Base-by-base conservation (phyloP, 164 flowering plant species). In the Umbilicus rupestris region DNA sequence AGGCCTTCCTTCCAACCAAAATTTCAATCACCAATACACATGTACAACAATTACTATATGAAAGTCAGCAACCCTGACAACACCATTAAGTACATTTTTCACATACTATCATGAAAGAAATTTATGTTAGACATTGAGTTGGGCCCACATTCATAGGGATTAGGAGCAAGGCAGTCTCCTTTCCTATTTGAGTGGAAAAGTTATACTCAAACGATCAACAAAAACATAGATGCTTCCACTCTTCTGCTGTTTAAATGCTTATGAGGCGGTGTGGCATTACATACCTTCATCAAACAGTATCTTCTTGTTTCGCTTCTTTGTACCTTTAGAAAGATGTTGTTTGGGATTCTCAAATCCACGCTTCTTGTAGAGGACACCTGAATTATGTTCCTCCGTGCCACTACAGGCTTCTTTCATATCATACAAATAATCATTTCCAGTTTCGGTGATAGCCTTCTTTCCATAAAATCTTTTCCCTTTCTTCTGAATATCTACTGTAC, bases 361-460 rank as follows among this genome's bases (percentile, higher is more conserved):
- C 65, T 77, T 81, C 68, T 76, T 78, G 70, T 76, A 71, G 31
- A 64, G 70, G 55, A 73, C 66, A 52, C 72, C 67, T 46, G 75
- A 41, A 64, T 63, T 73, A 65, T 75, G 83, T 69, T 82, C 86
- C 78, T 84, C 92, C 33, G 92, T 87, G 41, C 88, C 86, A 74
- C 92, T 84, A 70, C 88, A 84, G 55, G 87, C 89, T 77, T 87
- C 92, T 74, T 76, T 81, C 52, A 77, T 71, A 50, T 84, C 88
- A 78, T 80, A 86, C 75, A 70, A 50, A 71, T 69, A 73, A 39
- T 60, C 69, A 50, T 74, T 74, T 59, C 74, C 77, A 76, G 55
- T 59, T 70, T 75, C 80, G 66, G 72, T 62, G 39, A 79, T 77
- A 66, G 70, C 47, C 63, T 75, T 85, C 65, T 74, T 77, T 47